phyloP scores from a whole-genome alignment of 2,329 filamentous ascomycete genomes.

The Talaromyces funiculosus region DNA sequence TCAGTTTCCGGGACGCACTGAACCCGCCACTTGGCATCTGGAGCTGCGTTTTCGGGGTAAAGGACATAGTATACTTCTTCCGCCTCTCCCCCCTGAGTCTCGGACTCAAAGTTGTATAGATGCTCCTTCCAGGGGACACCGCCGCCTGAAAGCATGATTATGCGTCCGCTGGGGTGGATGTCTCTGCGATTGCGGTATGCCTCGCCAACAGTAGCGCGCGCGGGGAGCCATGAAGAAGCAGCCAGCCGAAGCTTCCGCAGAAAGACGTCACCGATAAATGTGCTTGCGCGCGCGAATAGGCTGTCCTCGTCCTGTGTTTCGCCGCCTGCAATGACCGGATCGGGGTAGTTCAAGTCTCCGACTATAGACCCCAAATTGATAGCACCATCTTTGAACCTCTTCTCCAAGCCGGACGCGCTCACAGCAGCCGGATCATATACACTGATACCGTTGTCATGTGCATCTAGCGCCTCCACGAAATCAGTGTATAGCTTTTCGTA shows the following conservation, averaged over 20 bases:
- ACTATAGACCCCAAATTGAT: constrained; percentile 84
- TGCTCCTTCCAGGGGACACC: constrained; percentile 92
- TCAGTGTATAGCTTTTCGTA: constrained; percentile 86
- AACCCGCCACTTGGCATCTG: constrained; percentile 83
- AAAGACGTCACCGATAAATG: constrained; percentile 86
- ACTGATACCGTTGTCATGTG: constrained; percentile 92
- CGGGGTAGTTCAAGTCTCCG: constrained; percentile 67
- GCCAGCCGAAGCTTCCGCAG: constrained; percentile 72
- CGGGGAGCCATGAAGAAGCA: constrained; percentile 75
- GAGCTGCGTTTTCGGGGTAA: constrained; percentile 74
- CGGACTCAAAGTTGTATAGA: constrained; percentile 76
- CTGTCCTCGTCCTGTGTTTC: constrained; percentile 72
- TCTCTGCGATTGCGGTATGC: constrained; percentile 62
- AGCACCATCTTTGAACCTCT: constrained; percentile 75
- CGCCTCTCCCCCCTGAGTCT: constrained; percentile 32
- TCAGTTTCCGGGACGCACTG: constrained; percentile 81
- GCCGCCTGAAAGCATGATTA: constrained; percentile 74
- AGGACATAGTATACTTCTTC: constrained; percentile 72
- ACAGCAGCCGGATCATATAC: constrained; percentile 69
- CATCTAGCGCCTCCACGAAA: constrained; percentile 94
- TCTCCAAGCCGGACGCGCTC: constrained; percentile 65
- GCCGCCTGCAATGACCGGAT: constrained; percentile 32
- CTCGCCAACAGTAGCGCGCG: constrained; percentile 67
- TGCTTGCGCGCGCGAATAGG: constrained; percentile 70
- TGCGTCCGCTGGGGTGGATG: constrained; percentile 65